Percentiles rank a stretch among this genome's conserved stretches.
These are phyloP conservation scores for Quillaja saponaria DNA, from an alignment of 306 rosid species.

Conservation along the genomic window DNA sequence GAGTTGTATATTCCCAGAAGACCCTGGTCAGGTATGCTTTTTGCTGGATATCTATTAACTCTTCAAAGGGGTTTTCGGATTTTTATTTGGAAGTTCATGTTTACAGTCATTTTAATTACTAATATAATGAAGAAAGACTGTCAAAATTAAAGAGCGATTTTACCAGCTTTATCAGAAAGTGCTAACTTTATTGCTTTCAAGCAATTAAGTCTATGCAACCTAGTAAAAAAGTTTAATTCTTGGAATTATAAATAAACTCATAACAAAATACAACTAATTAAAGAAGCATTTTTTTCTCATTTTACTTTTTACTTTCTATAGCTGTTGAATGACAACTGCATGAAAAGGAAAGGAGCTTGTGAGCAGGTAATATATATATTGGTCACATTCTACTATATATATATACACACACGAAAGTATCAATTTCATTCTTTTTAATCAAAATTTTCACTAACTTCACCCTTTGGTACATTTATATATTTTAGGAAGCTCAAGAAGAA, in stretches of 20 bases:
- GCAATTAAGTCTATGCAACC: slow-evolving; percentile 4
- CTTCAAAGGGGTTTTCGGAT: slow-evolving; percentile 31
- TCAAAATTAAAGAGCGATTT: slow-evolving; percentile 21
- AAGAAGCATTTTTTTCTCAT: slow-evolving; percentile 1
- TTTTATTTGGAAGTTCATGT: slow-evolving; percentile 29
- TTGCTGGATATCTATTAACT: slow-evolving; percentile 37
- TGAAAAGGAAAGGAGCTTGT: slow-evolving; percentile 69
- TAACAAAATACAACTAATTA: not conserved
- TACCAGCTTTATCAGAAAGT: slow-evolving; percentile 36
- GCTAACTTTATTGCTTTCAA: slow-evolving; percentile 3
- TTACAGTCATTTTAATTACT: not conserved
- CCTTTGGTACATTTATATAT: not conserved
- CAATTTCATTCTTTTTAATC: not conserved
- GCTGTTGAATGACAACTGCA: slow-evolving; percentile 76
- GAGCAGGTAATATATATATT: slow-evolving; percentile 56
- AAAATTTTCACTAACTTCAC: too few species aligned
- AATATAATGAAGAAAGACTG: slow-evolving; percentile 22
- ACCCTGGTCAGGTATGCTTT: slow-evolving; percentile 93
- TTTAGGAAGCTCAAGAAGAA: slow-evolving; percentile 63
- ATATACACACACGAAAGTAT: not conserved
- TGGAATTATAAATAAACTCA: too few species aligned
- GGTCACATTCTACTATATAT: too few species aligned
- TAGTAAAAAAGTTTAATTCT: not conserved
- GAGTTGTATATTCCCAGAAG: slow-evolving; percentile 86
- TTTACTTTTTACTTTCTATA: slow-evolving; percentile 26